Base-by-base conservation (phyloP, 2,329 filamentous ascomycete genomes). In the Alternaria sp. region DNA sequence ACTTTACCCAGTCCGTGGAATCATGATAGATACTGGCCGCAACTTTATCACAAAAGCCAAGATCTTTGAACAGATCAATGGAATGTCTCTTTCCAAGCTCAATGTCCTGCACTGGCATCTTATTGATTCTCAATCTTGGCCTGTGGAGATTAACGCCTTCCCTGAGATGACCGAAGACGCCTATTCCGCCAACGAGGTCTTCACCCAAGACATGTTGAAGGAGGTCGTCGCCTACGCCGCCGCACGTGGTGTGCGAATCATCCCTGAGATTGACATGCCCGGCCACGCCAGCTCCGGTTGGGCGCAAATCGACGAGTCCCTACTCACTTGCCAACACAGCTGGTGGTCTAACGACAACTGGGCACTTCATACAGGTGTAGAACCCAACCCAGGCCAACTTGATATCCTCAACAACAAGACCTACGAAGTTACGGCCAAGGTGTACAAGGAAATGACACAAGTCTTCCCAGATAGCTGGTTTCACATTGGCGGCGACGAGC, bases 201-300 rank as follows among this genome's bases (percentile, higher is more conserved):
- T 82, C 70, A 79, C 80, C 3, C 78, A 82, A 2, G 65, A 69
- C 0, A 78, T 81, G 57, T 72, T 87, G 46, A 77, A 73, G 18
- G 74, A 75, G 3, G 73, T 87, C 51, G 79, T 87, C 51, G 69
- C 72, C 12, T 86, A 86, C 63, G 85, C 83, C 16, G 78, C 82
- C 38, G 81, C 82, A 34, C 86, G 86, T 18, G 86, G 83, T 57
- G 80, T 88, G n/a, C 84, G 87, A 55, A 79, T 88, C 56, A 80
- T 88, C 34, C 84, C 86, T n/a, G 86, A 88, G 67, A 82, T 88
- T 42, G 86, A 88, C 71, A 88, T 88, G 85, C 86, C 86, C 7
- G 84, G 86, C 47, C 86, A 88, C 70, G 82, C 85, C 6, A 79
- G 81, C 30, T 81, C 84, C 0, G 85, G 85, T 30, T 87, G 85